Evolutionary conservation across 768 basidiomycete species (phyloP), one percentile per base, ranked within the genome.

Genomic region (Tylopilus plumbeoviolaceoides): DNA sequence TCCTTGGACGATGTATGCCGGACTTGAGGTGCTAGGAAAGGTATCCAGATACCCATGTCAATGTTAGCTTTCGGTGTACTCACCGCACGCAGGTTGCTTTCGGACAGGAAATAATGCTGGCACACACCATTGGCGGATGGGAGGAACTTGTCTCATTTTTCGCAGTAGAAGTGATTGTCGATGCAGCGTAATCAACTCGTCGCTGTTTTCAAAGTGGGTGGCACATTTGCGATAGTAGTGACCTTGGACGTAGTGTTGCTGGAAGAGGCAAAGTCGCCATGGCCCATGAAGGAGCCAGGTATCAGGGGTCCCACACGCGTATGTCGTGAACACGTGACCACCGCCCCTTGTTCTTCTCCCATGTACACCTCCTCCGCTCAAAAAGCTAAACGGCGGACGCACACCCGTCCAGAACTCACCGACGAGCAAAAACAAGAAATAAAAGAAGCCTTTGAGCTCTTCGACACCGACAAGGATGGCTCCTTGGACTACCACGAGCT

Each of bases 381-480:
- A 44, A 89, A 89, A 69, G 83, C 88, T 53, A 87, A 89, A 57
- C 74, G 89, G 59, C 79, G 85, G 57, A 78, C 84, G 1, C 87
- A 90, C 58, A 48, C 83, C 30, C 87, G 90, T 33, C 91, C 90
- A 58, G 90, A 93, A 56, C 83, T 93, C 48, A 79, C 85, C 9
- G 91, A 93, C 42, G 90, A 93, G 67, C 90, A 92, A 63, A 90
- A 90, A 62, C 90, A 93, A 63, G 97, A 99, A 72, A 95, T 98
- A 50, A 94, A 94, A 70, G 97, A 99, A 65, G 97, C 97, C 0
- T 99, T 99, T 64, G 95, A 98, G 71, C 85, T 99, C 50, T 99
- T 99, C 67, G 97, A 99, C 73, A 91, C 94, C 42, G 97, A 99
- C 79, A 97, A 98, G 76, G 97, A 99, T 65, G 91, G 91, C 31